These are phyloP conservation scores for Boletus coccyginus DNA, from an alignment of 768 basidiomycete species.

Conservation along the genomic window DNA sequence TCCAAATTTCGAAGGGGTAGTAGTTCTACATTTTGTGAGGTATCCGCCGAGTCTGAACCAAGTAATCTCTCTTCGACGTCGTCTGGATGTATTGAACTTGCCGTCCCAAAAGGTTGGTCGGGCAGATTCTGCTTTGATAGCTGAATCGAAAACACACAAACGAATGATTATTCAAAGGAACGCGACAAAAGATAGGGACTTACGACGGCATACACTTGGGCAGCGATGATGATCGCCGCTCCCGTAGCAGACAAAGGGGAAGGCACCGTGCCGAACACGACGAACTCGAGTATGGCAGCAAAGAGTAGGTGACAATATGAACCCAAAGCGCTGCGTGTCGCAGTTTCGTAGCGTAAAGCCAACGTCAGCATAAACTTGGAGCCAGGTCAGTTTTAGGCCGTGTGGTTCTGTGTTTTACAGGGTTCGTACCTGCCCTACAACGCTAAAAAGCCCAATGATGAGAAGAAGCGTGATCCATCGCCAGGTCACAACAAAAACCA, in stretches of 20 bases:
- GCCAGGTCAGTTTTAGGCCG: neutral
- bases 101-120: neutral
- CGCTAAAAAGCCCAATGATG: conserved; percentile 13
- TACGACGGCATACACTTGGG: conserved; percentile 3
- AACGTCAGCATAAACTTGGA: conserved; percentile 52
- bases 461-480: conserved; percentile 13
- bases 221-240: conserved; percentile 56
- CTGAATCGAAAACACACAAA: neutral
- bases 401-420: too few relatives aligned
- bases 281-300: conserved; percentile 58
- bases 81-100: neutral
- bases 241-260: conserved; percentile 60
- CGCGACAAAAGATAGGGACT: neutral
- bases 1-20: too few relatives aligned
- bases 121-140: neutral
- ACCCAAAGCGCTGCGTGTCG: conserved; percentile 59
- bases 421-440: conserved; percentile 16
- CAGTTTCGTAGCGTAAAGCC: conserved; percentile 64
- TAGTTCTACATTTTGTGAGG: too few relatives aligned
- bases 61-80: neutral
- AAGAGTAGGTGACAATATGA: conserved; percentile 68
- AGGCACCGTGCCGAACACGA: conserved; percentile 62
- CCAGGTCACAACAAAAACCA: conserved; percentile 20
- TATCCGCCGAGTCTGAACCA: neutral
- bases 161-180: neutral